Percentiles rank a stretch among this genome's conserved stretches.
Conservation (phyloP, 352 stramenopile species). For the Pythium rishiriense region DNA sequence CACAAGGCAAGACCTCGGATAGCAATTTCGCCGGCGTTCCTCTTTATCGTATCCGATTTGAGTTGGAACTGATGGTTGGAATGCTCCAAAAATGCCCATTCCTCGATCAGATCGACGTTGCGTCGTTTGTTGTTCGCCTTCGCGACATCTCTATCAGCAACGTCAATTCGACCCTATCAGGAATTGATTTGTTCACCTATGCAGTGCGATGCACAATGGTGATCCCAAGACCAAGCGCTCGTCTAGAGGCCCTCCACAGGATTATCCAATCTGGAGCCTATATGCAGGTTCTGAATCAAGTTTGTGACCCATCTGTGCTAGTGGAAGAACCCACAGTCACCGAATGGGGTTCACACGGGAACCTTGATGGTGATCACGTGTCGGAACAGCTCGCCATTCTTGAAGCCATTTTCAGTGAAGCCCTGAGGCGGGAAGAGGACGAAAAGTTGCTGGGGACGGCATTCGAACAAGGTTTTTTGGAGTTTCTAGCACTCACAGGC, state of each 20-base stretch:
- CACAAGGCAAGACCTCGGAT: not conserved
- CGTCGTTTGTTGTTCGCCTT: constrained; percentile 31
- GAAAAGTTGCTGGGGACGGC: constrained; percentile 27
- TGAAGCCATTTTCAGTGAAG: constrained; percentile 30
- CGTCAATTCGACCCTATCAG: constrained; percentile 1
- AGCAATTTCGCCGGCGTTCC: constrained; percentile 11
- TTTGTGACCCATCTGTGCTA: constrained; percentile 27
- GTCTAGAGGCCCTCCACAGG: constrained; percentile 28
- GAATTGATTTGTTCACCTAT: constrained; percentile 28
- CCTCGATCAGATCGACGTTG: constrained; percentile 43
- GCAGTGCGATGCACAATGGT: constrained; percentile 33
- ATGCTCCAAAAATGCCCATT: constrained; percentile 45
- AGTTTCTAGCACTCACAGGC: constrained; percentile 29
- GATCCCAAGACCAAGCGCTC: constrained; percentile 28
- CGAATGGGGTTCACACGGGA: not conserved
- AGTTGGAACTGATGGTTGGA: constrained; percentile 34
- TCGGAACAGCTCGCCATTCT: constrained; percentile 30
- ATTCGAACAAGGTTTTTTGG: constrained; percentile 31
- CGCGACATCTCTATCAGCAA: constrained; percentile 24
- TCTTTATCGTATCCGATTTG: constrained; percentile 7
- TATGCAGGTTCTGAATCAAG: constrained; percentile 29
- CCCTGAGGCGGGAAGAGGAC: constrained; percentile 21
- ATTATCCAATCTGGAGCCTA: constrained; percentile 36
- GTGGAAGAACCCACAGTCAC: constrained; percentile 8
- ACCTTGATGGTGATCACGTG: constrained; percentile 20